A percentile compares a stretch with the other conserved stretches of the same genome.
Evolutionary conservation across 495 filamentous ascomycete species (phyloP).

Genomic region (Tuber borchii): DNA sequence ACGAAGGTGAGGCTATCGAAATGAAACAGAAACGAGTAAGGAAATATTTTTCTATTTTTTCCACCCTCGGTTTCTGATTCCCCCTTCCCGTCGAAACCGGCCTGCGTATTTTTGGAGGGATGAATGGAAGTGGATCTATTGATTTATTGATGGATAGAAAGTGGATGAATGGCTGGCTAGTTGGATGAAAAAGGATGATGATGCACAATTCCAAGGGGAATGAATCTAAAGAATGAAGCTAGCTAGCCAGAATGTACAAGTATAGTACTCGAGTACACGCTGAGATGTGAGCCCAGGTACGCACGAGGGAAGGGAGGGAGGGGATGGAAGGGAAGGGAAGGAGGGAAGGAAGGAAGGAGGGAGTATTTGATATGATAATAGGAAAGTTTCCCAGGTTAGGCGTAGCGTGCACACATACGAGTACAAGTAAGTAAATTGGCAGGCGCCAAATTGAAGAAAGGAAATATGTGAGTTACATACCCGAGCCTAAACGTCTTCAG

Average conservation of each 20-base stretch:
- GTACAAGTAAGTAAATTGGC: not conserved
- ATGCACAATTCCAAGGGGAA: constrained; percentile 3
- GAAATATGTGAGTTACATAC: constrained; percentile 2
- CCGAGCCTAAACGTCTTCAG: not conserved
- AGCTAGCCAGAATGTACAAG: constrained; percentile 1
- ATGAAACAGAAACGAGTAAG: constrained; percentile 1
- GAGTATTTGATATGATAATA: constrained; percentile 1
- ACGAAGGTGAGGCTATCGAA: not conserved
- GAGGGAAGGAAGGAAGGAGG: not conserved
- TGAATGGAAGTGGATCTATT: not conserved
- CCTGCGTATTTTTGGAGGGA: constrained; percentile 3
- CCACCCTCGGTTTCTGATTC: not conserved
- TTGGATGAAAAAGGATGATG: not conserved
- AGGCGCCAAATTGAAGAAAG: not conserved
- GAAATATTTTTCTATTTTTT: not conserved
- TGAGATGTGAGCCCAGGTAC: not conserved
- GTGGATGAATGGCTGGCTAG: not conserved
- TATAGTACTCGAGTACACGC: not conserved
- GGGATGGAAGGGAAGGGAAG: not conserved
- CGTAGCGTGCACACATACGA: not conserved
- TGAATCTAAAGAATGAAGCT: constrained; percentile 5
- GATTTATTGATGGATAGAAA: not conserved
- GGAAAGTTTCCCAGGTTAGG: not conserved
- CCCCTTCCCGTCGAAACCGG: not conserved
- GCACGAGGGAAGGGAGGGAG: not conserved